Evolutionary conservation across 1,284 basidiomycete genomes (phyloP).

Genomic region (Papiliotrema nemorosa): DNA sequence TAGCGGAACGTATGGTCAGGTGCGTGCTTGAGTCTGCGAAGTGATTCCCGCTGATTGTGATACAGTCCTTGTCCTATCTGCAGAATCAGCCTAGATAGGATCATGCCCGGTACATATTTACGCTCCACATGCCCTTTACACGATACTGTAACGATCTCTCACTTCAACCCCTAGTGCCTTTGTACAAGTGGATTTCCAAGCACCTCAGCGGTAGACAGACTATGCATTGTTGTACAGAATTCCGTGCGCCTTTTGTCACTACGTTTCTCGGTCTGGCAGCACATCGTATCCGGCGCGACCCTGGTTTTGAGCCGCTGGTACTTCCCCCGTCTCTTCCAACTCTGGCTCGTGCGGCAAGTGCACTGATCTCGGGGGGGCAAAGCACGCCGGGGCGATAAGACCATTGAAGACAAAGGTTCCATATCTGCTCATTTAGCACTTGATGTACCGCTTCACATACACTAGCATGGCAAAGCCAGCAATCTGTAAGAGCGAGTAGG

Average conservation of each 20-base stretch:
- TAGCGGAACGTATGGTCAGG: constrained; percentile 48
- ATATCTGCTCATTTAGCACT: constrained; percentile 25
- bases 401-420: constrained; percentile 61
- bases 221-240: background rate
- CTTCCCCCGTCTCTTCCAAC: constrained; percentile 35
- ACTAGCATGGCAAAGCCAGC: constrained; percentile 86
- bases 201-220: too few species aligned
- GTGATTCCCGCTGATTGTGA: background rate
- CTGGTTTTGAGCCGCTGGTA: constrained; percentile 31
- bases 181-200: too few species aligned
- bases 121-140: too few species aligned
- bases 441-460: constrained; percentile 46
- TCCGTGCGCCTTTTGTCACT: background rate
- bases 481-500: constrained; percentile 80
- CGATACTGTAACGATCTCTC: too few species aligned
- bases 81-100: background rate
- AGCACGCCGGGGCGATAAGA: constrained; percentile 66
- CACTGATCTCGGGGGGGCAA: constrained; percentile 28
- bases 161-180: too few species aligned
- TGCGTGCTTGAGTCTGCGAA: constrained; percentile 18
- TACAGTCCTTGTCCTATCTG: background rate
- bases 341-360: constrained; percentile 40
- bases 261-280: constrained; percentile 12
- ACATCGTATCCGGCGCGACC: constrained; percentile 40
- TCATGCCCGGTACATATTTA: background rate